A percentile compares a stretch with the other conserved stretches of the same genome.
phyloP scores from a whole-genome alignment of 1,139 yeast species.

The Geotrichum citri-aurantii region DNA sequence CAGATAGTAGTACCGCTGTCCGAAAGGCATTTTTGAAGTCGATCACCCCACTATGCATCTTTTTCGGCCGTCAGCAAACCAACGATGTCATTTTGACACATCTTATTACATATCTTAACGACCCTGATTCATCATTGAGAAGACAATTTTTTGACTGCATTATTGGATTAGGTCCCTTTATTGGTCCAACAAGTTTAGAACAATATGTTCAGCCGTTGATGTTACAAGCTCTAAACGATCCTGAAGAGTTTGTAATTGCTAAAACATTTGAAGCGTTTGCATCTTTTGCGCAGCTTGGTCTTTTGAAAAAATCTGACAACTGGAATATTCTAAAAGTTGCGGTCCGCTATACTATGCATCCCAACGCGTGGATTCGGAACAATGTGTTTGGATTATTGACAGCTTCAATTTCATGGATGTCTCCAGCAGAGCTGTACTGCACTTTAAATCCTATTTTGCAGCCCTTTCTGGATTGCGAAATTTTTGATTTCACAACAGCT shows the following conservation, averaged over 20 bases:
- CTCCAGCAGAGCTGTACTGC: slow-evolving; percentile 77
- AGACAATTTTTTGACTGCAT: slow-evolving; percentile 69
- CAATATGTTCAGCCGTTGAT: slow-evolving; percentile 82
- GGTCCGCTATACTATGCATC: slow-evolving; percentile 62
- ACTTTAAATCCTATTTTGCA: slow-evolving; percentile 76
- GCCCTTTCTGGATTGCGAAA: slow-evolving; percentile 71
- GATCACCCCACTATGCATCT: slow-evolving; percentile 69
- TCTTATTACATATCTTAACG: slow-evolving; percentile 84
- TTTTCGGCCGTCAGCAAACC: slow-evolving; percentile 81
- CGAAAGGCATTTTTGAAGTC: slow-evolving; percentile 63
- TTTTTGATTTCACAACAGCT: slow-evolving; percentile 60
- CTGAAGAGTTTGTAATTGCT: slow-evolving; percentile 78
- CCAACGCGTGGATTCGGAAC: slow-evolving; percentile 81
- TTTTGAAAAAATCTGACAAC: slow-evolving; percentile 44
- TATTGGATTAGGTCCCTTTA: slow-evolving; percentile 68
- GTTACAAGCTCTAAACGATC: slow-evolving; percentile 74
- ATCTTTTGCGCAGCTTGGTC: slow-evolving; percentile 50
- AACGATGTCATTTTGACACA: slow-evolving; percentile 87
- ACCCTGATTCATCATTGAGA: slow-evolving; percentile 60
- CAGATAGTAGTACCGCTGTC: slow-evolving; percentile 63
- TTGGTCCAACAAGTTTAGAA: slow-evolving; percentile 78
- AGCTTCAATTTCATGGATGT: slow-evolving; percentile 55
- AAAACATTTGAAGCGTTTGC: slow-evolving; percentile 64
- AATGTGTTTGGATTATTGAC: slow-evolving; percentile 58
- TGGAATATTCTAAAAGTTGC: slow-evolving; percentile 49